These are phyloP conservation scores for Aureobasidium namibiae DNA, from an alignment of 2,329 filamentous ascomycete species.

Conservation along the genomic window DNA sequence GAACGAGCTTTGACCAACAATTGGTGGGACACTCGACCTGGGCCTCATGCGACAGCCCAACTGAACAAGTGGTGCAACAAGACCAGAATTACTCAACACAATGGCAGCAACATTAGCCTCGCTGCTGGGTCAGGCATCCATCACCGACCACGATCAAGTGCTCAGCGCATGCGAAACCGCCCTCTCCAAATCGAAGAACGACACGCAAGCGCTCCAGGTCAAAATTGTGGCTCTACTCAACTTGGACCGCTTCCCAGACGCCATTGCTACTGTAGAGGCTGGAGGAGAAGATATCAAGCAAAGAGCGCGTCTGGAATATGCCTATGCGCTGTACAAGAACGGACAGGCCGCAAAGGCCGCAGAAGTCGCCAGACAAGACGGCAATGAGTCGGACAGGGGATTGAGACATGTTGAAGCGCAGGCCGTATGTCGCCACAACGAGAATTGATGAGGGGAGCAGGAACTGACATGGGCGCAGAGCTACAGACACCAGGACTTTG, in stretches of 20 bases:
- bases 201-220: conserved; percentile 56
- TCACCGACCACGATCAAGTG: conserved; percentile 66
- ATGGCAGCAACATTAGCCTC: conserved; percentile 35
- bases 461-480: conserved; percentile 31
- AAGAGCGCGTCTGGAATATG: conserved; percentile 58
- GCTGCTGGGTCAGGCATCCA: conserved; percentile 48
- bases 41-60: background rate
- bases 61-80: background rate
- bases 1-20: background rate
- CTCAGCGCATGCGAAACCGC: conserved; percentile 54
- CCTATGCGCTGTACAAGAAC: conserved; percentile 78
- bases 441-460: background rate
- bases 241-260: conserved; percentile 74
- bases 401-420: conserved; percentile 54
- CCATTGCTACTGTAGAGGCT: conserved; percentile 58
- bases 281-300: conserved; percentile 54
- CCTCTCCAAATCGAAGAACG: conserved; percentile 50
- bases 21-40: background rate
- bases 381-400: conserved; percentile 35
- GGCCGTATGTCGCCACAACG: conserved; percentile 37
- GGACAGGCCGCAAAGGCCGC: conserved; percentile 60
- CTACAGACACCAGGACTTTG: conserved; percentile 68
- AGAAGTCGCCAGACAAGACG: conserved; percentile 34
- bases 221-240: conserved; percentile 69
- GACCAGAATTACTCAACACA: background rate